A percentile compares a stretch with the other conserved stretches of the same genome.
Conservation (phyloP, 2,329 filamentous ascomycete species). For the Fusarium floridanum region DNA sequence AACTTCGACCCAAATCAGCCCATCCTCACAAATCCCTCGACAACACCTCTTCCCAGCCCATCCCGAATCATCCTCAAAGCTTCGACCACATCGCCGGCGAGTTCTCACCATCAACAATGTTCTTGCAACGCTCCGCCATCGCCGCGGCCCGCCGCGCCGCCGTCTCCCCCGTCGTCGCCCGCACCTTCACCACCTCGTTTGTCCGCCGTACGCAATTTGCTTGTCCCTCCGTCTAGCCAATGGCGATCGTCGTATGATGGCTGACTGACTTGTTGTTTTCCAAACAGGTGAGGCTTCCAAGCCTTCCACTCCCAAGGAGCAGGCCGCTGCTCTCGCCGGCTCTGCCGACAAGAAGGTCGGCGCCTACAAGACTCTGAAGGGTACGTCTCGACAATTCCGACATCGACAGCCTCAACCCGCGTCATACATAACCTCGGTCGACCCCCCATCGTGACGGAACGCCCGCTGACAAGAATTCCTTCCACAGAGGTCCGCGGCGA, state of each 20-base stretch:
- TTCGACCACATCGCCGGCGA: conserved; percentile 41
- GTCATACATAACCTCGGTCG: conserved; percentile 44
- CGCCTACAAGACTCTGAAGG: conserved; percentile 60
- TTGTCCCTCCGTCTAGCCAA: conserved; percentile 36
- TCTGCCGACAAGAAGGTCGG: conserved; percentile 61
- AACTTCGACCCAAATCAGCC: conserved; percentile 59
- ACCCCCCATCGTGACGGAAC: conserved; percentile 26
- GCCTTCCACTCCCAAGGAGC: conserved; percentile 52
- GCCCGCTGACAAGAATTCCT: conserved; percentile 38
- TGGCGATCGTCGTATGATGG: conserved; percentile 51
- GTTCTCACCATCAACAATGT: conserved; percentile 58
- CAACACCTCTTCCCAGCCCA: conserved; percentile 48
- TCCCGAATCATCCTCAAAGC: conserved; percentile 38
- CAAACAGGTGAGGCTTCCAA: conserved; percentile 55
- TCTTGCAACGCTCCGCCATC: conserved; percentile 73
- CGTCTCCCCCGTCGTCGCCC: conserved; percentile 66
- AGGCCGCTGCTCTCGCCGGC: conserved; percentile 53
- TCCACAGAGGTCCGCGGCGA: conserved; percentile 82
- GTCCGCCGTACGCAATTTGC: conserved; percentile 67
- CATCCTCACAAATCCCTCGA: conserved; percentile 63
- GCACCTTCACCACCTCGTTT: conserved; percentile 71
- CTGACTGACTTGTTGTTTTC: conserved; percentile 38
- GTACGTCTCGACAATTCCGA: conserved; percentile 55
- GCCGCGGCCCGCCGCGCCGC: conserved; percentile 71
- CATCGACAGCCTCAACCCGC: conserved; percentile 24